Conservation (phyloP, 768 basidiomycete genomes). For the Scleroderma citrinum region DNA sequence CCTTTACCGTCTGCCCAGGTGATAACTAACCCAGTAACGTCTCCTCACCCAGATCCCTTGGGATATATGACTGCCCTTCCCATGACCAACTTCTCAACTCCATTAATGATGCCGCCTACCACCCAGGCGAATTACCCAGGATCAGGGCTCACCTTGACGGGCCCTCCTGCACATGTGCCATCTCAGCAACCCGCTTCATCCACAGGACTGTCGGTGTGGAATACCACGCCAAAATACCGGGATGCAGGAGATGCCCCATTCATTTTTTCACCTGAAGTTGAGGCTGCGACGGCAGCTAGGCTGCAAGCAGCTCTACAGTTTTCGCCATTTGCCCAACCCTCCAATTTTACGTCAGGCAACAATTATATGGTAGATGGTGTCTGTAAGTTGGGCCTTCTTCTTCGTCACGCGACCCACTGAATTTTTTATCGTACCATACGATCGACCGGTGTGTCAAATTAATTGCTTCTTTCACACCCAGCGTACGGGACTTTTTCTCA, state of each 20-base stretch:
- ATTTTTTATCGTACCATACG: neutral
- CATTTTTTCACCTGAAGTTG: constrained; percentile 27
- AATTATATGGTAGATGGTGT: constrained; percentile 20
- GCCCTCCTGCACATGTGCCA: constrained; percentile 10
- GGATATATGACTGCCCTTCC: constrained; percentile 10
- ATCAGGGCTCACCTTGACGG: constrained; percentile 4
- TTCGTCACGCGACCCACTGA: neutral
- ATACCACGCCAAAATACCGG: constrained; percentile 16
- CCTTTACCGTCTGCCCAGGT: constrained; percentile 15
- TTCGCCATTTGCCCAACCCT: constrained; percentile 7
- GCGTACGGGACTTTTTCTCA: constrained; percentile 3
- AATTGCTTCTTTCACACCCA: constrained; percentile 3
- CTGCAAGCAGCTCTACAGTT: constrained; percentile 21
- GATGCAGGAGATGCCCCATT: constrained; percentile 28
- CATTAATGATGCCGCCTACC: constrained; percentile 4
- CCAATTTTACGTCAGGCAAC: constrained; percentile 18
- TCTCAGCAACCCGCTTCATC: constrained; percentile 9
- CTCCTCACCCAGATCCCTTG: constrained; percentile 17
- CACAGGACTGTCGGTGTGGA: constrained; percentile 17
- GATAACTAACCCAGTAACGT: constrained; percentile 15
- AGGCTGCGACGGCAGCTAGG: constrained; percentile 25
- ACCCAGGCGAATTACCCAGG: constrained; percentile 12
- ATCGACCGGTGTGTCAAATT: constrained; percentile 1
- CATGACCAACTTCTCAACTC: constrained; percentile 8
- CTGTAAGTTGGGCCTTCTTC: constrained; percentile 21